Base-by-base conservation (phyloP, 176 grass and related monocot species). In the Oryza meyeriana region DNA sequence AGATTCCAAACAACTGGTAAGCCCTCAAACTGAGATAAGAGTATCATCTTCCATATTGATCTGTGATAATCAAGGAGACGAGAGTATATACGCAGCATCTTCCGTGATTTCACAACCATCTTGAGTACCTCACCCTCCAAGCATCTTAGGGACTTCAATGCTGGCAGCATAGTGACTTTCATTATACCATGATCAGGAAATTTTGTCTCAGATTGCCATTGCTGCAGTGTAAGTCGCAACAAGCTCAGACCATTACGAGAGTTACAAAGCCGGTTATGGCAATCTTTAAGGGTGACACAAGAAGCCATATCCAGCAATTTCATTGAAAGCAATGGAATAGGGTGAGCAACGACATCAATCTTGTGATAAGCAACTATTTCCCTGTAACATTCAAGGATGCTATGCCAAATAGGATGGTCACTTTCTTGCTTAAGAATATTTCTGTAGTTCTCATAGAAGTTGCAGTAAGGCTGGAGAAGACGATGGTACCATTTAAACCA, bases 21-120 rank as follows among this genome's bases (percentile, higher is more conserved):
- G 10, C 81, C 82, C 78, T 98, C 95, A 84, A 61, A 89, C 34
- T 88, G 84, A 73, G 86, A 93, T 65, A 87, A 89, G 30, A 71
- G 84, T 69, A 93, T 75, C 82, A 79, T 89, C 62, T 88, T 91
- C 92, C 92, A 98, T 76, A 98, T 85, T 1, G 91, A 81, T 72
- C 69, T 93, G 88, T 98, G 95, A 86, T 94, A 89, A 71, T 93
- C 90, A 70, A 98, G 71, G 71, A 98, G 59, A 44, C 76, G 77
- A 57, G 78, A 68, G 68, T 93, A 98, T 75, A 91, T 91, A 41
- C 86, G 25, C 57, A 79, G 80, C 17, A 86, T n/a, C 66, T 91
- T 59, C 75, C 45, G 20, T 22, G 85, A 92, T 31, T 87, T 38
- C 41, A 79, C 61, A 79, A 98, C 83, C 35, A 67, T 65, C 55